Percentiles rank a stretch among this genome's conserved stretches.
Conservation (phyloP, 495 filamentous ascomycete genomes). For the Aspergillus hancockii region DNA sequence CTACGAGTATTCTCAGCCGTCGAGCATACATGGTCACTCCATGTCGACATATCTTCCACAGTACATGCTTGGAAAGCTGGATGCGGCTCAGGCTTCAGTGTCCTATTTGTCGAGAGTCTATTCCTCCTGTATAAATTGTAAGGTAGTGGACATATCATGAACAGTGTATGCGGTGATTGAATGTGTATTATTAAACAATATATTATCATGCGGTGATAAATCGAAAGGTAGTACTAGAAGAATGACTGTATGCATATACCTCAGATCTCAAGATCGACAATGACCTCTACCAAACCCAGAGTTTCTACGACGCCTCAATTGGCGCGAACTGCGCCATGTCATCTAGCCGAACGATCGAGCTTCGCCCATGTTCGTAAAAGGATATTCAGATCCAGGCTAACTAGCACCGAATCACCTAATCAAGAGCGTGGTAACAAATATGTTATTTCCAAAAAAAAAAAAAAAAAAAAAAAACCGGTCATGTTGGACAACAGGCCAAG, state of each 20-base stretch:
- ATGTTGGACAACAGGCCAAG: slow-evolving; percentile 25
- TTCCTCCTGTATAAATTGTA: slow-evolving; percentile 70
- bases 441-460: slow-evolving; percentile 7
- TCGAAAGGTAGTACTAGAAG: no score
- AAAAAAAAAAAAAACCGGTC: slow-evolving; percentile 3
- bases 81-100: slow-evolving; percentile 91
- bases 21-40: slow-evolving; percentile 95
- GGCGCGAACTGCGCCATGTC: no score
- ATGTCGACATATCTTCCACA: slow-evolving; percentile 95
- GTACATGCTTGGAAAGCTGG: slow-evolving; percentile 90
- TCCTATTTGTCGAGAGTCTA: slow-evolving; percentile 88
- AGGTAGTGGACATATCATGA: not conserved
- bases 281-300: no score
- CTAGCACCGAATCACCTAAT: not conserved
- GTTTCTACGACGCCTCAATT: no score
- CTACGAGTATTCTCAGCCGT: slow-evolving; percentile 71
- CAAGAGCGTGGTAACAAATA: not conserved
- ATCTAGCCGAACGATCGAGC: not conserved
- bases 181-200: not conserved
- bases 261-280: not conserved
- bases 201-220: not conserved
- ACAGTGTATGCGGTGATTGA: not conserved
- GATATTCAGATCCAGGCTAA: not conserved
- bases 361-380: not conserved
- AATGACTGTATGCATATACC: not conserved